Evolutionary conservation across 495 filamentous ascomycete genomes (phyloP), one percentile per base, ranked within the genome.

Genomic region (Podospora pseudocomata): DNA sequence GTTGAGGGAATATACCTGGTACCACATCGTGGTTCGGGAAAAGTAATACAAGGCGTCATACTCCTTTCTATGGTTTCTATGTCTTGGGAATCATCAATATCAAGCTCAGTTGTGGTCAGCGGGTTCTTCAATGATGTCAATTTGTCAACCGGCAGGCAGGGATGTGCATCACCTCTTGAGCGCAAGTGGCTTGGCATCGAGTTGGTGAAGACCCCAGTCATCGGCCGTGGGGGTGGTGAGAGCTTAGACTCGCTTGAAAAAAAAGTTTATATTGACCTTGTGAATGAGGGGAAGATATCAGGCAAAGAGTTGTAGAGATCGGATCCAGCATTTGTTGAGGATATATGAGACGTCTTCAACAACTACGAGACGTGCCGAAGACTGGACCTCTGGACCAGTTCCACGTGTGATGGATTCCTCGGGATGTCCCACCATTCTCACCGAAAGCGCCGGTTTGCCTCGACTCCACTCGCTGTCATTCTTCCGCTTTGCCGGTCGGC

Each of bases 401-500:
- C 69, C 69, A 73, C 67, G 65, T 68, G 65, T 44, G 19, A 59
- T 65, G 28, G 65, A 30, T 28, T 58, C 55, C 55, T 58, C 55
- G 55, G 55, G 55, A 58, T 58, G 5, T 58, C 55, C 55, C 55
- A 58, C 55, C 57, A 6, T n/a, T 54, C 69, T 65, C 64, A 39
- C 66, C 64, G 55, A 26, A 60, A 64, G 34, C 30, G 27, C 61
- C n/a, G 27, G 19, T 44, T 49, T 63, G 19, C n/a, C 61, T 39
- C n/a, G 11, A 39, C 28, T 44, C 61, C 61, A 39, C 61, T 44
- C 27, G 27, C 61, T 64, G 60, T 71, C 73, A 72, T 76, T 75
- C 73, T 75, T 67, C 74, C 74, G 74, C 67, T 67, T 69, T 75
- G 66, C 74, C 74, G 73, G 59, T 63, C 60, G 71, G 63, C 68